Evolutionary conservation across 139 green algal genomes (phyloP).

Genomic region (Picochlorum sp.): DNA sequence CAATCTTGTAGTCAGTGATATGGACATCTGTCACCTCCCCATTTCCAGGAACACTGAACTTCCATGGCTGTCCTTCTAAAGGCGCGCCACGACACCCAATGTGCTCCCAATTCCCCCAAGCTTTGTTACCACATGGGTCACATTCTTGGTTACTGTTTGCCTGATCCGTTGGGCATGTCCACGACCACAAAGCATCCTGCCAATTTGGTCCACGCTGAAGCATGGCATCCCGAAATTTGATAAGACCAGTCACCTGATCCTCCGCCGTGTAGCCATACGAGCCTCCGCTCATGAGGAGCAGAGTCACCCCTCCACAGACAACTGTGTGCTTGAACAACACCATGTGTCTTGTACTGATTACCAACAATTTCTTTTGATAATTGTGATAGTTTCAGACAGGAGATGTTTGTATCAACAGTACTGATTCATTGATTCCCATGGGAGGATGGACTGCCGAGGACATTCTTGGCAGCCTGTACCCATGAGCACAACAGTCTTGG

Average conservation of each 20-base stretch:
- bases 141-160: conserved; percentile 7
- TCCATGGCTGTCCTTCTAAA: not conserved
- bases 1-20: conserved; percentile 26
- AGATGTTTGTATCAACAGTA: too few species aligned
- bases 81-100: conserved; percentile 14
- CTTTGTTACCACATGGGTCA: conserved; percentile 12
- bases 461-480: not conserved
- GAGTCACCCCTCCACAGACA: too few species aligned
- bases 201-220: conserved; percentile 16
- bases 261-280: not conserved
- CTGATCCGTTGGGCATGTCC: conserved; percentile 16
- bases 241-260: not conserved
- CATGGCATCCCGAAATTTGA: conserved; percentile 22
- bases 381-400: too few species aligned
- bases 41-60: conserved; percentile 7
- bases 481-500: not conserved
- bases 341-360: too few species aligned
- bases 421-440: too few species aligned
- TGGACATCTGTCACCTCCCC: conserved; percentile 26
- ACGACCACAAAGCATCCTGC: conserved; percentile 15
- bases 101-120: conserved; percentile 27
- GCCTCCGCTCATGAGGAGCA: not conserved
- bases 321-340: too few species aligned
- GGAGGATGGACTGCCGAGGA: not conserved
- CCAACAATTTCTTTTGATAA: too few species aligned